These are phyloP conservation scores for Xerocomus spinulosus DNA, from an alignment of 768 basidiomycete genomes.

Conservation along the genomic window DNA sequence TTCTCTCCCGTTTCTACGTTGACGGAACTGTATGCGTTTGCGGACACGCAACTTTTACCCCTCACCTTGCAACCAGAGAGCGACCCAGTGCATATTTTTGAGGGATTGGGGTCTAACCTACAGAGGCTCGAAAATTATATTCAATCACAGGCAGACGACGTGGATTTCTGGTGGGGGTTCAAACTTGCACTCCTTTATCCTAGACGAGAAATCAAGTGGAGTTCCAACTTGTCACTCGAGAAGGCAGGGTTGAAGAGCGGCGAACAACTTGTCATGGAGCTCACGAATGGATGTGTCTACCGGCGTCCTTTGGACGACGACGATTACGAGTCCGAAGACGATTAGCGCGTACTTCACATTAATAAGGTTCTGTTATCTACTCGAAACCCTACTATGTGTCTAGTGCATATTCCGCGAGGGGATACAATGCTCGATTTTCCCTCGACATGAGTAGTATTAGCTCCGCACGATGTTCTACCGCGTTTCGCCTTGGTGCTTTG, in stretches of 20 bases:
- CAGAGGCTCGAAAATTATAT: constrained; percentile 36
- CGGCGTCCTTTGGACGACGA: constrained; percentile 44
- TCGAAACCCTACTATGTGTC: too few species aligned
- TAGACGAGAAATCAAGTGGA: constrained; percentile 56
- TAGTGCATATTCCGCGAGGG: too few species aligned
- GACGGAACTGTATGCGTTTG: constrained; percentile 66
- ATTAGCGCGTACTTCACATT: constrained; percentile 21
- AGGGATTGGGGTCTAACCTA: constrained; percentile 29
- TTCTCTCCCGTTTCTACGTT: constrained; percentile 50
- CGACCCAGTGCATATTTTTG: constrained; percentile 43
- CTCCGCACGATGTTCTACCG: too few species aligned
- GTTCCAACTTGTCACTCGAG: constrained; percentile 33
- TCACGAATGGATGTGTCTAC: constrained; percentile 20
- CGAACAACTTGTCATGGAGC: constrained; percentile 64
- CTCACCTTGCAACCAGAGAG: constrained; percentile 31
- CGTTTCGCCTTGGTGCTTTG: too few species aligned
- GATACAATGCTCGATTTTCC: too few species aligned
- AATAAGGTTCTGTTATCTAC: too few species aligned
- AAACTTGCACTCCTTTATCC: constrained; percentile 67
- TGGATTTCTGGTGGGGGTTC: constrained; percentile 69
- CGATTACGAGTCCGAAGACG: constrained; percentile 53
- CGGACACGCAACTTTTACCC: constrained; percentile 59
- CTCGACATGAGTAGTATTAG: too few species aligned
- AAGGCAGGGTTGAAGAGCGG: constrained; percentile 48
- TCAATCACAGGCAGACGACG: constrained; percentile 21